Conservation (phyloP, 83 land plant genomes). For the Picea engelmannii region DNA sequence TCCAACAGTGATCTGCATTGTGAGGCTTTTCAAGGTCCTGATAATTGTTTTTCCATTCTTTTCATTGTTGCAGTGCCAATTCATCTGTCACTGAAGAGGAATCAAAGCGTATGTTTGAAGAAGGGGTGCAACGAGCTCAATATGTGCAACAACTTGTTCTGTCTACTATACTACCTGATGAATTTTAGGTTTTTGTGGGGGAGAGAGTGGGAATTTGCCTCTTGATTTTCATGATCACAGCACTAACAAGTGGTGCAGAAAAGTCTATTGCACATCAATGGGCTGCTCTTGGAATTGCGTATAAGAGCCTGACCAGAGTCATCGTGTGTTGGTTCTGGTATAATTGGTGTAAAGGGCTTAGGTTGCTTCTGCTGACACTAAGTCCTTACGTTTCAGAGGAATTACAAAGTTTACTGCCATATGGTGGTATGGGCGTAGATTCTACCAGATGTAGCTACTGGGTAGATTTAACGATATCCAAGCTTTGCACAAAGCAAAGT, state of each 20-base stretch:
- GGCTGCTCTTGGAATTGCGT: conserved; percentile 1
- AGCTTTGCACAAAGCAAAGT: no score
- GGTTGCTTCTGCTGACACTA: no score
- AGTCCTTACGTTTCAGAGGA: no score
- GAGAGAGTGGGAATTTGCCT: neutral
- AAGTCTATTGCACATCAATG: neutral
- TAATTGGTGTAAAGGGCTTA: neutral
- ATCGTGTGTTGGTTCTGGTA: neutral
- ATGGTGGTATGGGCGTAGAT: no score
- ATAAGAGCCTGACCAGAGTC: neutral
- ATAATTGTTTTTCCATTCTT: no score
- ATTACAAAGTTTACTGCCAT: no score
- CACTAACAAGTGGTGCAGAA: neutral
- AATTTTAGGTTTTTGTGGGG: neutral
- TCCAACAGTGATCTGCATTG: no score
- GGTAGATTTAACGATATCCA: no score
- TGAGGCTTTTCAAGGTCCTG: no score
- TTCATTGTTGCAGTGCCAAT: no score
- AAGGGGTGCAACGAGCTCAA: conserved; percentile 26
- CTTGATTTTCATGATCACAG: neutral
- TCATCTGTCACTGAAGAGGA: conserved; percentile 8
- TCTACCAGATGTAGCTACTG: no score
- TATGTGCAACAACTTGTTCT: conserved; percentile 34
- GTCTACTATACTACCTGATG: conserved; percentile 25
- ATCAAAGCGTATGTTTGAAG: conserved; percentile 26